Base-by-base conservation (phyloP, 2,329 filamentous ascomycete species). In the Fusarium longipes region DNA sequence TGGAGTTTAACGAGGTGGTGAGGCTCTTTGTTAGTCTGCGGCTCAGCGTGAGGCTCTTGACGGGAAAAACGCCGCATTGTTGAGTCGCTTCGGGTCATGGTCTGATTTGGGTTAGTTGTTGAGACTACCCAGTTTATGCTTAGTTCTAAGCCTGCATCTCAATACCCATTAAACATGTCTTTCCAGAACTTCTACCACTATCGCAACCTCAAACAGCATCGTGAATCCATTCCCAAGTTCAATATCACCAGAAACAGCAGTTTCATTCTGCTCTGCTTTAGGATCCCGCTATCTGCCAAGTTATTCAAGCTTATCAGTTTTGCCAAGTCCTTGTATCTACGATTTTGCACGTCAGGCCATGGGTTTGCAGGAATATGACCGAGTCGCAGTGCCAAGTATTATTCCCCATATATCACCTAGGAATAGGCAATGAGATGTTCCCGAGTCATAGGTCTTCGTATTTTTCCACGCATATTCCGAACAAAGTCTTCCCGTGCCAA, bases 41-140 rank as follows among this genome's bases (percentile, higher is more conserved):
- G 45, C 45, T 49, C 45, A 49, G 32, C n/a, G 22, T 49, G 45
- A 49, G 45, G 45, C 45, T 49, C 45, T 49, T 49, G 32, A 49
- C n/a, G 45, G 45, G 30, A 25, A 27, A 27, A 25, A 25, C n/a
- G 22, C 45, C 30, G 22, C 30, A 25, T 29, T 43, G 9, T 27
- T 49, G 22, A 49, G 22, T 17, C 17, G 15, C 45, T 49, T 49
- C 45, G 45, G 45, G 22, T n/a, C 45, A 49, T 27, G 45, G 12
- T 32, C 45, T 36, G 45, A 49, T 49, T 24, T 8, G 25, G 45
- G 15, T 49, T 36, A 49, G 45, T 49, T 24, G 32, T 49, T 27
- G 12, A 18, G 45, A 25, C 45, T 49, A 49, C 22, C 30, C 32
- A 25, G 36, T 20, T 25, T 49, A 38, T 49, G 45, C 30, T 49